Base-by-base conservation (phyloP, 2,329 filamentous ascomycete species). In the Elsinoe ampelina region DNA sequence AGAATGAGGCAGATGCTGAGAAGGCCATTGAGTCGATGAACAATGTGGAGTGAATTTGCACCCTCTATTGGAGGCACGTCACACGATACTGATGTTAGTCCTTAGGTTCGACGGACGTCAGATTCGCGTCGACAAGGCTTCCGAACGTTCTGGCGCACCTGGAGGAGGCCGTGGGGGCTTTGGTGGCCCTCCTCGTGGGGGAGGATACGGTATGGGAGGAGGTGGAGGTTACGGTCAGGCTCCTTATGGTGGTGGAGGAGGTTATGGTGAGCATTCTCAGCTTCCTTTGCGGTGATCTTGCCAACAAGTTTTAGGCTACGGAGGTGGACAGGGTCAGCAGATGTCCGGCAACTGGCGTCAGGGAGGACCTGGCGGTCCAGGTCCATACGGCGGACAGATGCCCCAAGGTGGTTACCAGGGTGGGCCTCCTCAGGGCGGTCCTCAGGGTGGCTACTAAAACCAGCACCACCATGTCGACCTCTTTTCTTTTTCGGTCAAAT, bases 71-170 rank as follows among this genome's bases (percentile, higher is more conserved):
- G 47, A n/a, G 5, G 52, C 39, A 34, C 17, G 4, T 7, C 7
- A 36, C 7, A 22, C 50, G 50, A 15, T 26, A 19, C 42, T 48
- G 42, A 45, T 38, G 22, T n/a, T 2, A 54, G 55, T 15, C 56
- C 57, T 54, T 63, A 95, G 91, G 67, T 95, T 97, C 72, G 91
- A 97, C 73, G 92, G 92, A 62, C 89, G 92, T 65, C 84, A 82
- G 63, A 96, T 98, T 71, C 90, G 92, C 65, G 92, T 98, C 63
- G 92, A 97, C 76, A 95, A 91, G 73, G 93, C 91, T 60, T 91
- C 89, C 58, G 91, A 96, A 72, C 85, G 84, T 63, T 81, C 82
- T 47, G 77, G 82, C 47, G 80, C 82, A 58, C 80, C 80, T 55
- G 80, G 83, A 55, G 77, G 77, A 54, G 77, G 71, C 52, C 72